phyloP scores from a whole-genome alignment of 805 yeast genomes.

The Pichia thaimueangensis region DNA sequence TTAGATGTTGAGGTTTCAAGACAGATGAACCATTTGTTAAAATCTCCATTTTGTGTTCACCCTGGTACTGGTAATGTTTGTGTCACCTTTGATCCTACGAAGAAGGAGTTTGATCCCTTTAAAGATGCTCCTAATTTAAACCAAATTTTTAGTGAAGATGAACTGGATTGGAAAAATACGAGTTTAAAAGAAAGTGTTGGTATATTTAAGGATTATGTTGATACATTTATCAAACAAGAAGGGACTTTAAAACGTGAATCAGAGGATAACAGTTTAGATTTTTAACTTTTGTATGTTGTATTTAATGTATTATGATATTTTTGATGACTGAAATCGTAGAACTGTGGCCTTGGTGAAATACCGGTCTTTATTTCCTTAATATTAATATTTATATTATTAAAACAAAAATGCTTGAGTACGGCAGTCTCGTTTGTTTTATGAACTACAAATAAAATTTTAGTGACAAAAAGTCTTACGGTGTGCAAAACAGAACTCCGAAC shows the following conservation, averaged over 20 bases:
- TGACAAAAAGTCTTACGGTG: too few relatives aligned
- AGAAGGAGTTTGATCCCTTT: slow-evolving; percentile 63
- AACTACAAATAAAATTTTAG: too few relatives aligned
- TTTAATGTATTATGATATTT: too few relatives aligned
- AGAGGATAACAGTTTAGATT: neutral
- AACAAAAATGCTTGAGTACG: too few relatives aligned
- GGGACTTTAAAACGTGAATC: slow-evolving; percentile 2
- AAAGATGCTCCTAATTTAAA: slow-evolving; percentile 67
- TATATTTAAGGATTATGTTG: slow-evolving; percentile 8
- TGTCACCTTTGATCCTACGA: slow-evolving; percentile 67
- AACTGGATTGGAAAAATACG: slow-evolving; percentile 55
- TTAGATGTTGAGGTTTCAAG: slow-evolving; percentile 89
- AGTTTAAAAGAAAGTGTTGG: slow-evolving; percentile 32
- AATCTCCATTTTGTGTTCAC: slow-evolving; percentile 95
- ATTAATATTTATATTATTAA: too few relatives aligned
- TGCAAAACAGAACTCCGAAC: too few relatives aligned
- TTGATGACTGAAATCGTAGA: too few relatives aligned
- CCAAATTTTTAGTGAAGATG: slow-evolving; percentile 58
- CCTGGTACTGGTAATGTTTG: slow-evolving; percentile 95
- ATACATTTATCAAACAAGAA: slow-evolving; percentile 3
- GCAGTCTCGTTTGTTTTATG: too few relatives aligned
- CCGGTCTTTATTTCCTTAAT: too few relatives aligned
- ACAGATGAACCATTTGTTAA: slow-evolving; percentile 83
- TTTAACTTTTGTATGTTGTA: neutral
- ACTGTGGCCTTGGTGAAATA: too few relatives aligned